A percentile compares a stretch with the other conserved stretches of the same genome.
These are phyloP conservation scores for Austroboletus eburneus DNA, from an alignment of 768 basidiomycete species.

Conservation along the genomic window DNA sequence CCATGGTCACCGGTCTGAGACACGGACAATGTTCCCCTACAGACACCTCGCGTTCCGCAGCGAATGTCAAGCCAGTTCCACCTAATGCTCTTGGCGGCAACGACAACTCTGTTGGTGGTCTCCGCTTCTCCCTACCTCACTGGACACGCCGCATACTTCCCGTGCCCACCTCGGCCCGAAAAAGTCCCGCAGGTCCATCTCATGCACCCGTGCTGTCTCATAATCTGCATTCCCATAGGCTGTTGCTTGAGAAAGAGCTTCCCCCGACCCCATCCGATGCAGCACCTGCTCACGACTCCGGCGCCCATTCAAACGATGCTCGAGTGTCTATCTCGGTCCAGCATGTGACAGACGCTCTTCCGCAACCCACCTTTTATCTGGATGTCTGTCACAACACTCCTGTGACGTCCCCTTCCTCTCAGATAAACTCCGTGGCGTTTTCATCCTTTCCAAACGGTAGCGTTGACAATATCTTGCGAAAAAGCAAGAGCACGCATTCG, in stretches of 20 bases:
- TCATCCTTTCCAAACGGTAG: conserved; percentile 18
- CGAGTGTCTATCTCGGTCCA: conserved; percentile 20
- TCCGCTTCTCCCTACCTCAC: conserved; percentile 58
- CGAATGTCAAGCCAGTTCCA: conserved; percentile 29
- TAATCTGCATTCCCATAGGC: conserved; percentile 11
- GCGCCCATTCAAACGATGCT: conserved; percentile 6
- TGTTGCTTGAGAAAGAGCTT: conserved; percentile 42
- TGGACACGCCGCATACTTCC: conserved; percentile 54
- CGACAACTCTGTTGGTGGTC: conserved; percentile 32
- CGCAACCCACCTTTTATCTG: conserved; percentile 55
- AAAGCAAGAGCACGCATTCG: conserved; percentile 49
- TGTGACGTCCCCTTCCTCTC: conserved; percentile 37
- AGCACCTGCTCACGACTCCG: not conserved
- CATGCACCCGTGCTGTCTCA: conserved; percentile 23
- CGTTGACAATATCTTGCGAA: conserved; percentile 34
- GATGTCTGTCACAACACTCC: conserved; percentile 55
- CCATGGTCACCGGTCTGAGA: conserved; percentile 38
- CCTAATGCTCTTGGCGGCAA: conserved; percentile 33
- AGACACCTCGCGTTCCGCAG: conserved; percentile 24
- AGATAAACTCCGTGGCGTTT: conserved; percentile 49
- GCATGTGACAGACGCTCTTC: conserved; percentile 27
- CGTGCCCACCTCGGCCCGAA: conserved; percentile 29
- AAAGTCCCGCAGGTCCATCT: conserved; percentile 22
- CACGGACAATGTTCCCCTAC: conserved; percentile 32
- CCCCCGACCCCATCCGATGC: conserved; percentile 40